Conservation (phyloP, 2,329 filamentous ascomycete species). For the Rhynchosporium graminicola region DNA sequence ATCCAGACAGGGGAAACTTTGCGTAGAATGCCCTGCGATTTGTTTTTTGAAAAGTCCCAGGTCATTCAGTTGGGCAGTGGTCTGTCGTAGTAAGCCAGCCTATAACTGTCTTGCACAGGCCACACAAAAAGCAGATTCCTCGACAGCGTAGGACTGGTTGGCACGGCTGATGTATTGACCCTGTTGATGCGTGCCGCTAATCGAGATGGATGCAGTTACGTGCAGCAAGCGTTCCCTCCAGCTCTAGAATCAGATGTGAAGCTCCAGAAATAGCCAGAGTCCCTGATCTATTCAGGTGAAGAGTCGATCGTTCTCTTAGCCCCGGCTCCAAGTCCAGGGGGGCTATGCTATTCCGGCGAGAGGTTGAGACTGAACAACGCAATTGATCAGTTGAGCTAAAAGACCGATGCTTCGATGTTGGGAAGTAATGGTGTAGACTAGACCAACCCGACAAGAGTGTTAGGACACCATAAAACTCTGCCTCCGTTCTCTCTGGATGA, state of each 20-base stretch:
- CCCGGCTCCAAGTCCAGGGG: too few relatives aligned
- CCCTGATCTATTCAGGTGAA: not conserved
- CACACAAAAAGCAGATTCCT: not conserved
- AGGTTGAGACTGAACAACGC: too few relatives aligned
- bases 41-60: not conserved
- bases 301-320: too few relatives aligned
- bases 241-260: not conserved
- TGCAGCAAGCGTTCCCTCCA: constrained; percentile 9
- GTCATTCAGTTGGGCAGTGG: not conserved
- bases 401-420: too few relatives aligned
- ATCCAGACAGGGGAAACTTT: not conserved
- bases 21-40: not conserved
- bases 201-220: constrained; percentile 7
- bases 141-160: not conserved
- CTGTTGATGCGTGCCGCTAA: constrained; percentile 6
- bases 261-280: constrained; percentile 4
- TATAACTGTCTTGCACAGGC: not conserved
- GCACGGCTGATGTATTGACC: not conserved
- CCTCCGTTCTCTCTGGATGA: too few relatives aligned
- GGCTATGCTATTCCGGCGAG: too few relatives aligned
- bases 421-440: too few relatives aligned
- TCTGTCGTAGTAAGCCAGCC: not conserved
- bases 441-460: too few relatives aligned
- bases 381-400: not conserved
- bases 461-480: too few relatives aligned